Evolutionary conservation across 2,329 filamentous ascomycete species (phyloP).

Genomic region (Neurospora crassa): DNA sequence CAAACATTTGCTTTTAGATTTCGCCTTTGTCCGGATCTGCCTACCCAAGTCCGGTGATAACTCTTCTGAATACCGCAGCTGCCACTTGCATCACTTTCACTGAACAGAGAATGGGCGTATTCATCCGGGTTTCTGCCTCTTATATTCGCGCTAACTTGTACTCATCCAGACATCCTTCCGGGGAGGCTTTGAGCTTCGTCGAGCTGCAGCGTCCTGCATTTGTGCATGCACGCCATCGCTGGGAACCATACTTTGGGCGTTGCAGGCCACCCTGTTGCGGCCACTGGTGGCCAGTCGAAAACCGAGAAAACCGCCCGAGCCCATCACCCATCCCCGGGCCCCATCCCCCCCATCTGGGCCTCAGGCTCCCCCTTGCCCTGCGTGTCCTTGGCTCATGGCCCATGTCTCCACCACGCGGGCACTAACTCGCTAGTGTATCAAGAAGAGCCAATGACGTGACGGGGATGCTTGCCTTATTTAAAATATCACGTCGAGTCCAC

Average conservation of each 20-base stretch:
- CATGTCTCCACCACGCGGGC: not conserved
- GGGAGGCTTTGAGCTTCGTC: not conserved
- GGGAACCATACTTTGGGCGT: not conserved
- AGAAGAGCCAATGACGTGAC: not conserved
- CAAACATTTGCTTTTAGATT: not conserved
- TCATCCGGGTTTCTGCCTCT: not conserved
- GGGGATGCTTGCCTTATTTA: not conserved
- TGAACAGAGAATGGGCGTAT: not conserved
- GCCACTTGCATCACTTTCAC: not conserved
- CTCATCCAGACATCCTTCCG: not conserved
- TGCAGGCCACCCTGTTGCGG: not conserved
- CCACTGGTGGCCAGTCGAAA: not conserved
- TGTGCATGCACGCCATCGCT: not conserved
- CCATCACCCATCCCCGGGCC: not conserved
- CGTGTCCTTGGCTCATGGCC: not conserved
- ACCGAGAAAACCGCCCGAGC: not conserved
- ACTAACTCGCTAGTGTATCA: not conserved
- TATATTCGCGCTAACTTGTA: not conserved
- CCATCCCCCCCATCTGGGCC: not conserved
- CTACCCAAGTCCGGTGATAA: not conserved
- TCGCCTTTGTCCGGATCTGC: not conserved
- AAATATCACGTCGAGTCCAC: not conserved
- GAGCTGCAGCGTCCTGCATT: not conserved
- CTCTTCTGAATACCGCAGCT: not conserved
- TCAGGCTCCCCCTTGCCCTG: not conserved